These are phyloP conservation scores for Saturnispora serradocipensis DNA, from an alignment of 805 yeast genomes.

Conservation along the genomic window DNA sequence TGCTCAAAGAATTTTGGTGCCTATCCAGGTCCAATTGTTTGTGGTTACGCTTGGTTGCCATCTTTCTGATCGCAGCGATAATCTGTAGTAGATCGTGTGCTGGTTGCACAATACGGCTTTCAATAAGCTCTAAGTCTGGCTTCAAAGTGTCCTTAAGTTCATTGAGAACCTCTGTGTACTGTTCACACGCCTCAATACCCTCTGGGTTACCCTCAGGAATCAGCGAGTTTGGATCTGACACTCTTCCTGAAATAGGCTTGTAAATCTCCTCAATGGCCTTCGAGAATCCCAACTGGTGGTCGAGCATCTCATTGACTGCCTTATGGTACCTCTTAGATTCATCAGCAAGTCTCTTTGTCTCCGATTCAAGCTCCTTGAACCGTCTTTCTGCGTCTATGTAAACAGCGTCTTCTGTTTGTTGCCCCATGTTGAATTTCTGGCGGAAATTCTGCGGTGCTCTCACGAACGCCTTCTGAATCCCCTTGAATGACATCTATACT, in stretches of 20 bases:
- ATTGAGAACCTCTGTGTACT: constrained; percentile 76
- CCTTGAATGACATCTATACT: constrained; percentile 70
- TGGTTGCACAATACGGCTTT: constrained; percentile 80
- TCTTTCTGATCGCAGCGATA: constrained; percentile 75
- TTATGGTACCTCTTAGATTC: constrained; percentile 85
- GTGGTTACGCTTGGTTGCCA: constrained; percentile 93
- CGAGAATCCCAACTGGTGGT: constrained; percentile 91
- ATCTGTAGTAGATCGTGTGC: constrained; percentile 84
- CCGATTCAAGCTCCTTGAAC: constrained; percentile 82
- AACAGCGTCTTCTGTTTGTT: constrained; percentile 70
- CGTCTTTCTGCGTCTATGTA: constrained; percentile 94
- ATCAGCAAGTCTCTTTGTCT: constrained; percentile 80
- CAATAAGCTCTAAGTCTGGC: constrained; percentile 90
- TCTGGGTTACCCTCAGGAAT: constrained; percentile 93
- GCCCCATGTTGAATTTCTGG: constrained; percentile 88
- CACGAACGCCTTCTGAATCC: constrained; percentile 67
- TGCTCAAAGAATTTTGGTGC: constrained; percentile 57
- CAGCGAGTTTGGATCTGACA: constrained; percentile 80
- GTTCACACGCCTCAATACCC: constrained; percentile 91
- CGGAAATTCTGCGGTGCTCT: constrained; percentile 90
- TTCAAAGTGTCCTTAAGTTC: constrained; percentile 78
- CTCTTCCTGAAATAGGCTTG: constrained; percentile 89
- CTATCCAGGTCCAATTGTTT: constrained; percentile 92
- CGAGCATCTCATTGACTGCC: constrained; percentile 90
- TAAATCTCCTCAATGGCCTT: constrained; percentile 91